Evolutionary conservation across 495 filamentous ascomycete species (phyloP), one percentile per base, ranked within the genome.

Genomic region (Entonaema liquescens): DNA sequence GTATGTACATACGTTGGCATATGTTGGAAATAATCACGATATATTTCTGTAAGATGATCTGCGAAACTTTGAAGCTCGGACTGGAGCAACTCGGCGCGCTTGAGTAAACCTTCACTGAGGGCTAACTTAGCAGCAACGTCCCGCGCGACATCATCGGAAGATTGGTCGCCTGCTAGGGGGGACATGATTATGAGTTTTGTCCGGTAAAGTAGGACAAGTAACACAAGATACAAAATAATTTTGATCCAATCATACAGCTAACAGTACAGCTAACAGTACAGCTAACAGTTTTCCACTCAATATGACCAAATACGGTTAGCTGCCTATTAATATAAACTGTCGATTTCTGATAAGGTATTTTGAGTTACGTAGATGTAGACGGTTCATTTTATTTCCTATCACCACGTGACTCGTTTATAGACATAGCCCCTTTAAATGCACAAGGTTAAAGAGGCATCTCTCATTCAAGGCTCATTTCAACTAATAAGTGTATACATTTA

Each of bases 11-110:
- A 64, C 7, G 54, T 63, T 17, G 73, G 71, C 19, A 72, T 57
- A 29, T 76, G 64, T 49, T 77, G 75, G 50, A 72, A 74, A 25
- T 77, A 77, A 28, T 68, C 73, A 26, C 50, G 42, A 35, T 76
- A 76, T 1, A 72, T 57, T 5, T 71, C 42, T 40, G 47, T 33
- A 35, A 77, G 33, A 50, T 77, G 75, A 7, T 63, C 62, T 0
- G 71, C 63, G 26, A 77, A 77, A 33, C 42, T 62, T 23, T 74
- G 55, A 6, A 76, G 42, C 59, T 77, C 75, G n/a, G 75, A 72
- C 68, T 72, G 75, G 17, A 77, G 33, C 15, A 31, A 62, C 35
- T 62, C 50, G 21, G 62, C 70, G 23, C 68, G 50, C 28, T 35
- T 29, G 1, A 76, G 61, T 13, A 67, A 17, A 21, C 29, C 62